Evolutionary conservation across 768 basidiomycete species (phyloP), one percentile per base, ranked within the genome.

Genomic region (Termitomyces sp.): DNA sequence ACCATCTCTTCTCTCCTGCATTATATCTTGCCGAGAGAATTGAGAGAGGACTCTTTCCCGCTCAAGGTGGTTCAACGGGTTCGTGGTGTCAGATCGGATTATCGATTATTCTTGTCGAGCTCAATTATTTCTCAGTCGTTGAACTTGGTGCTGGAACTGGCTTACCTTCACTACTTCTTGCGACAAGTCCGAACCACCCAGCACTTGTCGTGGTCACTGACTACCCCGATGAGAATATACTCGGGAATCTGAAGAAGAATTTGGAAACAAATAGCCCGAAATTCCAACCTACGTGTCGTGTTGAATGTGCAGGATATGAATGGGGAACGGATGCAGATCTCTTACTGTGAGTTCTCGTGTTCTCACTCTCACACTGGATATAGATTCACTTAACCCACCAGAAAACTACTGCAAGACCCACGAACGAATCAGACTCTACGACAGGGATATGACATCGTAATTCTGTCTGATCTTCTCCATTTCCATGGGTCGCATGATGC

Each of bases 391-490:
- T 14, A 1, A 22, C 36, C 18, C 53, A 37, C 9, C 32, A 72
- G 69, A 43, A 57, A 66, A 26, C 32, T 70, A 5, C 47, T 69
- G 27, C 62, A 60, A 36, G 42, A 54, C 8, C 53, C 42, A 44
- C 34, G 4, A 5, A 34, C 8, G 33, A 44, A 18, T 22, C 45
- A 45, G 34, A 47, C 27, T 37, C 22, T 34, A 16, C 44, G 37
- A 20, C 39, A 53, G 5, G 78, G 75, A 53, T 89, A 79, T 67
- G 86, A 89, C 62, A 63, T 81, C 18, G 73, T 90, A 50, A 79
- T 91, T 56, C 76, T 88, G 47, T 89, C 87, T 3, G 88, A 91
- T 71, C 75, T 92, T 12, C 76, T 91, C 26, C 86, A 89, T 69
- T 89, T 90, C 66, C 75, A 83, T 65, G 63, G 65, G 53, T 86